Evolutionary conservation across 176 grass and related monocot genomes (phyloP), one percentile per base, ranked within the genome.

Genomic region (Metroxylon sagu): DNA sequence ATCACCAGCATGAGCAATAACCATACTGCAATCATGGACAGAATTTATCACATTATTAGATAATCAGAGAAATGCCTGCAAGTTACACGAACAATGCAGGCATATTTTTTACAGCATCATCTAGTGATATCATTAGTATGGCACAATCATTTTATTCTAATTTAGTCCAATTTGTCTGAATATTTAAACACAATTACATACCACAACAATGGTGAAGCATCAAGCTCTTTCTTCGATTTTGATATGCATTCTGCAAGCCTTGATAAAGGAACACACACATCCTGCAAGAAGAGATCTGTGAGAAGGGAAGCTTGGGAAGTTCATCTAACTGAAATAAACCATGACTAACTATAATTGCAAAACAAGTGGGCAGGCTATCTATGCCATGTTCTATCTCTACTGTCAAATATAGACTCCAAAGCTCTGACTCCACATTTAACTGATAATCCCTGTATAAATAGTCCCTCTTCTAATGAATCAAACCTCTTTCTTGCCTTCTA

Each of bases 161-260:
- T 43, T 43, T 43, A 43, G 12, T 43, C 35, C 35, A 43, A 12
- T 53, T 67, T 68, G 14, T 39, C 49, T 77, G 60, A 60, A 71
- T 48, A 56, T 60, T 43, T 61, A 65, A 54, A 50, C 54, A 77
- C 65, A 28, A 52, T 12, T 31, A 76, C 55, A 63, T 88, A 97
- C 93, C 87, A 98, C 29, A 86, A 83, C 74, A 92, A 80, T 62
- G 81, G 14, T 14, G 93, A 98, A 43, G 84, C 93, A 80, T 98
- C 93, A 68, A 98, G 84, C 48, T 81, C 61, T 54, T 63, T 29
- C 63, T 98, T 98, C 60, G 93, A 98, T 62, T 76, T 61, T 73
- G 87, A 85, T 85, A 98, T 89, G 72, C 93, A 98, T 71, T 98
- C 84, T 74, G 93, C 93, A 68, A 98, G 81, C 67, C 84, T 88